A percentile compares a stretch with the other conserved stretches of the same genome.
These are phyloP conservation scores for Acanthochlamys bracteata DNA, from an alignment of 106 monocot genomes.

Conservation along the genomic window DNA sequence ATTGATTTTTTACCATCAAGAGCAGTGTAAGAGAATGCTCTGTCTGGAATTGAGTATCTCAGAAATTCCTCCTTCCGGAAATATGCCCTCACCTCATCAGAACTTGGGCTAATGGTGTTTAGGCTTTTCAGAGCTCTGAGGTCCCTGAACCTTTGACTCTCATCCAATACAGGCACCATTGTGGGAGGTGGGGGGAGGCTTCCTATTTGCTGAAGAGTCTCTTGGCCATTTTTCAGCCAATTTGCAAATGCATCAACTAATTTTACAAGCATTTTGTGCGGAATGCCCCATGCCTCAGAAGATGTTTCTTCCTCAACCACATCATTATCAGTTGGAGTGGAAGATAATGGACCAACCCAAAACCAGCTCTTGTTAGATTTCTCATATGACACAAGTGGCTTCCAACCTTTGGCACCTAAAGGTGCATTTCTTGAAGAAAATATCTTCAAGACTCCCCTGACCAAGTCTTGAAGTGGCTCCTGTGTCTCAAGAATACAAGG, in stretches of 20 bases:
- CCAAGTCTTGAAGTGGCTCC: slow-evolving; percentile 87
- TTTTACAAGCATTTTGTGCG: slow-evolving; percentile 93
- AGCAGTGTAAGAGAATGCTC: slow-evolving; percentile 87
- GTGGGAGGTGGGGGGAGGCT: slow-evolving; percentile 76
- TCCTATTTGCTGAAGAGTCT: slow-evolving; percentile 88
- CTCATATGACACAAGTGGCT: slow-evolving; percentile 60
- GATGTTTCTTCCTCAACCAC: slow-evolving; percentile 76
- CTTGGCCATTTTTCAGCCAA: slow-evolving; percentile 90
- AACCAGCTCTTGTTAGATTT: slow-evolving; percentile 74
- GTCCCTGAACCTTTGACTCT: slow-evolving; percentile 91
- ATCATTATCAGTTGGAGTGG: slow-evolving; percentile 29
- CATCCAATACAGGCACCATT: slow-evolving; percentile 39
- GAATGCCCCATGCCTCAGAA: slow-evolving; percentile 84
- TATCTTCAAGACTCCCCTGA: slow-evolving; percentile 86
- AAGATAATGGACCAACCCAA: slow-evolving; percentile 64
- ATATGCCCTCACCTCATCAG: slow-evolving; percentile 77
- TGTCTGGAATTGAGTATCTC: slow-evolving; percentile 84
- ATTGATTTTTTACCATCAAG: slow-evolving; percentile 79
- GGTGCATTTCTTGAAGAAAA: slow-evolving; percentile 90
- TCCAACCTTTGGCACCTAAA: slow-evolving; percentile 93
- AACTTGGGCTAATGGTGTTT: slow-evolving; percentile 66
- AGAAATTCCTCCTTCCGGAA: slow-evolving; percentile 73
- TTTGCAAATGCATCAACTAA: slow-evolving; percentile 97
- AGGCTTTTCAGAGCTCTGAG: slow-evolving; percentile 90
- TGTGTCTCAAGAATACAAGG: slow-evolving; percentile 90